Percentiles rank a stretch among this genome's conserved stretches.
Conservation (phyloP, 2,329 filamentous ascomycete species). For the Sporothrix inflata region DNA sequence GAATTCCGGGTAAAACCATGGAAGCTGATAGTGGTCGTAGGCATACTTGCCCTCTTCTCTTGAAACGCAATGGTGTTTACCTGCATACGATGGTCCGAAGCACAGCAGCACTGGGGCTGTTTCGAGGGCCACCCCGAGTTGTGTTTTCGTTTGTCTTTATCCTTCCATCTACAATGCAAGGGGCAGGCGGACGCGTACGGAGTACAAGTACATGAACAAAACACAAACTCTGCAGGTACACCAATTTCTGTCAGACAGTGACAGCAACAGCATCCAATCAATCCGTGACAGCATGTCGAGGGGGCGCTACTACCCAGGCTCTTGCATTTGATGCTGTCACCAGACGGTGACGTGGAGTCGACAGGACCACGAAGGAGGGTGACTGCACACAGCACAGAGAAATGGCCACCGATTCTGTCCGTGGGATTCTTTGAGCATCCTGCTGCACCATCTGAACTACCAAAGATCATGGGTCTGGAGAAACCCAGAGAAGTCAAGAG, state of each 20-base stretch:
- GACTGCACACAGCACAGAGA: background rate
- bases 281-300: background rate
- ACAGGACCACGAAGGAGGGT: background rate
- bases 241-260: background rate
- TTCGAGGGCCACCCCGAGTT: background rate
- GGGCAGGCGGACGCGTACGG: background rate
- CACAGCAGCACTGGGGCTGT: background rate
- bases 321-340: background rate
- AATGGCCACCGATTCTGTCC: background rate
- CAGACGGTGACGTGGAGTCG: background rate
- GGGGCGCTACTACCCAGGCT: background rate
- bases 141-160: background rate
- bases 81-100: background rate
- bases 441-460: background rate
- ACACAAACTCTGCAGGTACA: slow-evolving; percentile 5
- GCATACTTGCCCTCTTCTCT: background rate
- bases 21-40: background rate
- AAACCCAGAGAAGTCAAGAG: background rate
- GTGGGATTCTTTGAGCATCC: background rate
- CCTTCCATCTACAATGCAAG: background rate
- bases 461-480: background rate
- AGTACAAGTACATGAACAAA: background rate
- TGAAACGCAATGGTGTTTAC: slow-evolving; percentile 10
- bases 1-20: background rate
- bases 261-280: background rate